Evolutionary conservation across 441 rosid genomes (phyloP).

Genomic region (Capsella rubella): DNA sequence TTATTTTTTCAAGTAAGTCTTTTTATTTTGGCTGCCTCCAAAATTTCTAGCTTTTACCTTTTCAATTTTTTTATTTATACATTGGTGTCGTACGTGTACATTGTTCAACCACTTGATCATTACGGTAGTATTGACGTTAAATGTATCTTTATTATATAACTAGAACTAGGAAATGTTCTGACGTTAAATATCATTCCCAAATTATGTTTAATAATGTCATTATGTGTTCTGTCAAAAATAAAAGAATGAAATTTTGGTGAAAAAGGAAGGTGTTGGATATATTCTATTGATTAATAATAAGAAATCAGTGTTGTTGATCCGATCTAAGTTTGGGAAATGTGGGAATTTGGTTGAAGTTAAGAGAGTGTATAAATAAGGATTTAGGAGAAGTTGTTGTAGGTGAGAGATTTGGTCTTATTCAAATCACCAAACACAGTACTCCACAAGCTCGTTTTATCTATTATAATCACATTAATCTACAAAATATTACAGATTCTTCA

Average conservation of each 20-base stretch:
- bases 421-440: conserved; percentile 37
- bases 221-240: background rate
- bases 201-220: background rate
- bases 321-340: conserved; percentile 48
- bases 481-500: conserved; percentile 34
- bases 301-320: conserved; percentile 14
- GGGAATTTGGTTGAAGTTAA: conserved; percentile 34
- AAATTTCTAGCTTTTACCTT: background rate
- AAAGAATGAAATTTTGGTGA: background rate
- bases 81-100: background rate
- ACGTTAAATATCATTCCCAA: too few species aligned
- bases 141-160: background rate
- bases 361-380: conserved; percentile 34
- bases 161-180: too few species aligned
- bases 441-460: conserved; percentile 13
- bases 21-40: conserved; percentile 2
- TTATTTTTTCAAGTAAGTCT: background rate
- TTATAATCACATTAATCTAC: background rate
- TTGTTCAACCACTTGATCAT: background rate
- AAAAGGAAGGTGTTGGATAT: conserved; percentile 5
- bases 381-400: conserved; percentile 36
- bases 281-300: background rate
- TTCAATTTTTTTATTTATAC: background rate
- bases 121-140: background rate
- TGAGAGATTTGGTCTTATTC: conserved; percentile 30